Conservation (phyloP, 176 grass and related monocot genomes). For the Dendrocalamus sinicus region DNA sequence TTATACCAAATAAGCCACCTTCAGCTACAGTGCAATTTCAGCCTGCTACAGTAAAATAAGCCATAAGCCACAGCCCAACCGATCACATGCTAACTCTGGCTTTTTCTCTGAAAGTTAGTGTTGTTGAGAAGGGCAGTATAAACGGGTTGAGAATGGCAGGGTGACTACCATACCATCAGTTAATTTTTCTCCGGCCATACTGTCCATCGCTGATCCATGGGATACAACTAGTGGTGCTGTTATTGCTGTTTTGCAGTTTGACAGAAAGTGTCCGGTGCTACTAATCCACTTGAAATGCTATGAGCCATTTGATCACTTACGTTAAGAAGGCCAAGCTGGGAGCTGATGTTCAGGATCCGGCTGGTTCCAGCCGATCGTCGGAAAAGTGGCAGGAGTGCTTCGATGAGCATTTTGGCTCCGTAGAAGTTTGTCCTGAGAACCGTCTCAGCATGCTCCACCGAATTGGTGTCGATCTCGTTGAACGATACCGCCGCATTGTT, state of each 20-base stretch:
- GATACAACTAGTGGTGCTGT: not conserved
- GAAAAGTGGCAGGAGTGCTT: slow-evolving; percentile 75
- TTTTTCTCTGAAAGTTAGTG: not conserved
- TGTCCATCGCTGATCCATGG: not conserved
- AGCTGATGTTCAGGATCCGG: slow-evolving; percentile 88
- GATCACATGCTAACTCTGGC: not conserved
- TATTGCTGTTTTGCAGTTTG: not conserved
- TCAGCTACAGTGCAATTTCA: too few relatives aligned
- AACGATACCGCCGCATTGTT: slow-evolving; percentile 94
- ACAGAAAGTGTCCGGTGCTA: not conserved
- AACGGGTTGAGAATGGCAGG: not conserved
- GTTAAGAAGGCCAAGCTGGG: slow-evolving; percentile 87
- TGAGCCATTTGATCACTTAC: slow-evolving; percentile 54
- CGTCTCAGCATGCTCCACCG: slow-evolving; percentile 79
- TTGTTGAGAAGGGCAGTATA: not conserved
- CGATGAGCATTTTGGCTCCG: slow-evolving; percentile 73
- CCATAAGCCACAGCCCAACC: too few relatives aligned
- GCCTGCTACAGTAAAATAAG: too few relatives aligned
- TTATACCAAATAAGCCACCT: too few relatives aligned
- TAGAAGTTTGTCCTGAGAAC: slow-evolving; percentile 86
- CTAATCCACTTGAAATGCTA: not conserved
- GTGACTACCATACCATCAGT: not conserved
- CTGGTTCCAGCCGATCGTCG: slow-evolving; percentile 56
- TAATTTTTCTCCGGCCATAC: not conserved
- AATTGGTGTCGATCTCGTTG: slow-evolving; percentile 82